Evolutionary conservation across 495 filamentous ascomycete genomes (phyloP).

Genomic region (Xylaria curta): DNA sequence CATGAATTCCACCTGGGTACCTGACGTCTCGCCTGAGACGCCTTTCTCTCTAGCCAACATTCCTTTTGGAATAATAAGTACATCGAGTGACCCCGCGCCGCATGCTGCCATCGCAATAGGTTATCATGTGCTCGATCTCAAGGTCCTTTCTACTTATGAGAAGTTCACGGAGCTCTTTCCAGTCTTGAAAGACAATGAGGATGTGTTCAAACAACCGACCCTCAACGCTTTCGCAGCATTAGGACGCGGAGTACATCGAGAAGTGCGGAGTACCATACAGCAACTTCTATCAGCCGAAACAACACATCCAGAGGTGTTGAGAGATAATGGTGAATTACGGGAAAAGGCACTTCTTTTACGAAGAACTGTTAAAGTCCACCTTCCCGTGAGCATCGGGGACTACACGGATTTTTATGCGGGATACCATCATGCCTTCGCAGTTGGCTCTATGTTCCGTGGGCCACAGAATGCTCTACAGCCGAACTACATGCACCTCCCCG

Average conservation of each 20-base stretch:
- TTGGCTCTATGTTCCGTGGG: slow-evolving; percentile 85
- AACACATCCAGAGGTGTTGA: slow-evolving; percentile 35
- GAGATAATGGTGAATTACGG: slow-evolving; percentile 43
- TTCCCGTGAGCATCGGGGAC: slow-evolving; percentile 90
- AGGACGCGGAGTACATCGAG: slow-evolving; percentile 71
- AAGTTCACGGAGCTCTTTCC: slow-evolving; percentile 67
- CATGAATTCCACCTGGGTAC: slow-evolving; percentile 47
- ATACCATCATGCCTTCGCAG: slow-evolving; percentile 82
- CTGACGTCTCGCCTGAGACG: slow-evolving; percentile 41
- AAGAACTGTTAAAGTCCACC: slow-evolving; percentile 69
- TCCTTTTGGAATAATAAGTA: slow-evolving; percentile 88
- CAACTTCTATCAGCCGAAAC: slow-evolving; percentile 68
- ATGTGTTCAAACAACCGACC: slow-evolving; percentile 71
- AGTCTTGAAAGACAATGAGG: slow-evolving; percentile 59
- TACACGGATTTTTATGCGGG: slow-evolving; percentile 99
- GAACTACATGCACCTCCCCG: slow-evolving; percentile 90
- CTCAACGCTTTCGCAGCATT: slow-evolving; percentile 85
- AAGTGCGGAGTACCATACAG: slow-evolving; percentile 77
- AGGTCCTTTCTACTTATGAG: slow-evolving; percentile 59
- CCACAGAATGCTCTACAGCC: slow-evolving; percentile 79
- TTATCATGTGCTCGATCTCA: slow-evolving; percentile 76
- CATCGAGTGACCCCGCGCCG: slow-evolving; percentile 56
- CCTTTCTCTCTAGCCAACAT: slow-evolving; percentile 88
- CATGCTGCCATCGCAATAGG: slow-evolving; percentile 83
- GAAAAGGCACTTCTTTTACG: slow-evolving; percentile 53